Percentiles rank a stretch among this genome's conserved stretches.
phyloP scores from a whole-genome alignment of 805 yeast genomes.

The Monosporozyma siamensis region DNA sequence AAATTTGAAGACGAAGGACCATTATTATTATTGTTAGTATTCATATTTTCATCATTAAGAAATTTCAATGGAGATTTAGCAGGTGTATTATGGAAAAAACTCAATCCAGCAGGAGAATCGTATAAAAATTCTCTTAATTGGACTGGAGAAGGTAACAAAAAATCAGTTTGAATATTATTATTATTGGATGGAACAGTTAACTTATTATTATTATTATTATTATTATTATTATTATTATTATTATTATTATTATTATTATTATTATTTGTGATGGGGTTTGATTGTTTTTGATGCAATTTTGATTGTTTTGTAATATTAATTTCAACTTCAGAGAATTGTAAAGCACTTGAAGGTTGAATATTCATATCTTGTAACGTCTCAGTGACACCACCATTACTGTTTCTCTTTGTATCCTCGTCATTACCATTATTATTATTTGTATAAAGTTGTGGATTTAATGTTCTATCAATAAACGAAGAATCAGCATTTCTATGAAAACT shows the following conservation, averaged over 20 bases:
- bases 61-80: slow-evolving; percentile 30
- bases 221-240: background rate
- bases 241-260: background rate
- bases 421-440: background rate
- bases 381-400: slow-evolving; percentile 1
- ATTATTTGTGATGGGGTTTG: too few species aligned
- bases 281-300: too few species aligned
- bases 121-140: slow-evolving; percentile 28
- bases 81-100: slow-evolving; percentile 27
- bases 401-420: background rate
- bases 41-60: slow-evolving; percentile 13
- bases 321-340: slow-evolving; percentile 14
- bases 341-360: slow-evolving; percentile 28
- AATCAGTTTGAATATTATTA: slow-evolving; percentile 21
- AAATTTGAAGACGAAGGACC: slow-evolving; percentile 8
- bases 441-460: slow-evolving; percentile 1
- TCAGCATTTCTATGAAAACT: slow-evolving; percentile 5
- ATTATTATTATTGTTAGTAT: slow-evolving; percentile 4
- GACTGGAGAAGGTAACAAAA: slow-evolving; percentile 29
- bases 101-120: slow-evolving; percentile 28
- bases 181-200: background rate
- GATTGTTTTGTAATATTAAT: background rate
- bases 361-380: slow-evolving; percentile 25
- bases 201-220: background rate
- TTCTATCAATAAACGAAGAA: slow-evolving; percentile 5